Evolutionary conservation across 345 rosid species (phyloP).

Genomic region (Balakata baccata): DNA sequence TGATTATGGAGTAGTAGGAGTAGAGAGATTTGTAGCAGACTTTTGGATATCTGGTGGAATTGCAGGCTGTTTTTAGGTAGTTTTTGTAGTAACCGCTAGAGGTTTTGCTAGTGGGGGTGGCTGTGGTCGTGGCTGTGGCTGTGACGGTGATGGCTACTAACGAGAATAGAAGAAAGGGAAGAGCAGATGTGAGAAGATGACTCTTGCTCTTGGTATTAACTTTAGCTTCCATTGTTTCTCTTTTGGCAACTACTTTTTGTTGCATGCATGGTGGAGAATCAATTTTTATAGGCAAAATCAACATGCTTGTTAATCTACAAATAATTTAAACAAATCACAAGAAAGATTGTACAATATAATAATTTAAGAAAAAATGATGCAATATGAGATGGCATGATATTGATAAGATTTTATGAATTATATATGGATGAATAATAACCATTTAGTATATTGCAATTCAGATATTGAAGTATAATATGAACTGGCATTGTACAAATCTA

Average conservation of each 20-base stretch:
- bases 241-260: background rate
- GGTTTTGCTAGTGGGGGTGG: slow-evolving; percentile 1
- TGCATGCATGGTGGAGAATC: background rate
- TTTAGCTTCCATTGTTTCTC: slow-evolving; percentile 2
- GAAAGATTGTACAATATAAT: too few relatives aligned
- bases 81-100: slow-evolving; percentile 26
- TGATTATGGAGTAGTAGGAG: slow-evolving; percentile 39
- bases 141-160: background rate
- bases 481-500: too few relatives aligned
- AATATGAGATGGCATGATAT: too few relatives aligned
- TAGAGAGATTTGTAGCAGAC: slow-evolving; percentile 58
- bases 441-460: too few relatives aligned
- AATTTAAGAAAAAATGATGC: too few relatives aligned
- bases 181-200: slow-evolving; percentile 12
- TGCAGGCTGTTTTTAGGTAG: slow-evolving; percentile 52
- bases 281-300: slow-evolving; percentile 7
- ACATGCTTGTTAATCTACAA: too few relatives aligned
- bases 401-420: too few relatives aligned
- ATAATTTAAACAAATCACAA: too few relatives aligned
- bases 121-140: too few relatives aligned
- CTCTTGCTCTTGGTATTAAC: background rate
- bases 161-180: slow-evolving; percentile 23
- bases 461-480: too few relatives aligned
- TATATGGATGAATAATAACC: too few relatives aligned
- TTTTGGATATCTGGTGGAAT: slow-evolving; percentile 48